Percentiles rank a stretch among this genome's conserved stretches.
phyloP scores from a whole-genome alignment of 768 basidiomycete genomes.

The Boletellus ananas region DNA sequence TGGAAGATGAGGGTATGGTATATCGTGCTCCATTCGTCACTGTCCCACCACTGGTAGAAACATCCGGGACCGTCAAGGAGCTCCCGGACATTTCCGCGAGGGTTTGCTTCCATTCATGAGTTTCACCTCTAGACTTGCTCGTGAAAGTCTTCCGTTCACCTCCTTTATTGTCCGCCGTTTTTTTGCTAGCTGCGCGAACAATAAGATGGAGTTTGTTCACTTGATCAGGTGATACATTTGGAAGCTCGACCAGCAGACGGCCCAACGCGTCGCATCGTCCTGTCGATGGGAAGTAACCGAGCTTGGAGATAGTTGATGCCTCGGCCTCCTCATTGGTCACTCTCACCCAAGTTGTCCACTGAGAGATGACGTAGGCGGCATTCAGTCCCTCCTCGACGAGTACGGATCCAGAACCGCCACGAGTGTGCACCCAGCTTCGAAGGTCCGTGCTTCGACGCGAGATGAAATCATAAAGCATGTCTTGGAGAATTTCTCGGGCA shows the following conservation, averaged over 20 bases:
- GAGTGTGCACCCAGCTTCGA: not conserved
- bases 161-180: too few relatives aligned
- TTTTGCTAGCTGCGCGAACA: not conserved
- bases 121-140: not conserved
- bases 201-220: not conserved
- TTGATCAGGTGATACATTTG: not conserved
- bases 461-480: not conserved
- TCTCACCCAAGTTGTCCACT: not conserved
- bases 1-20: not conserved
- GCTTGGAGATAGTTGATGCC: not conserved
- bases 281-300: not conserved
- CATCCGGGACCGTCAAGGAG: not conserved
- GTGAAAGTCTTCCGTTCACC: not conserved
- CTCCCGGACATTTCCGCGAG: not conserved
- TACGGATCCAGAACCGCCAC: not conserved
- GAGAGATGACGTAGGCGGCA: not conserved
- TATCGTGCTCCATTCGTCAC: not conserved
- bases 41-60: not conserved
- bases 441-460: not conserved
- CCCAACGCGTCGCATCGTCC: not conserved
- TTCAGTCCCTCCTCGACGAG: not conserved
- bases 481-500: not conserved
- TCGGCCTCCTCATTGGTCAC: not conserved
- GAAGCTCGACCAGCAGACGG: not conserved
- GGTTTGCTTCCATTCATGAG: not conserved